A percentile compares a stretch with the other conserved stretches of the same genome.
Conservation (phyloP, 257 asterid species). For the Agastache rugosa region DNA sequence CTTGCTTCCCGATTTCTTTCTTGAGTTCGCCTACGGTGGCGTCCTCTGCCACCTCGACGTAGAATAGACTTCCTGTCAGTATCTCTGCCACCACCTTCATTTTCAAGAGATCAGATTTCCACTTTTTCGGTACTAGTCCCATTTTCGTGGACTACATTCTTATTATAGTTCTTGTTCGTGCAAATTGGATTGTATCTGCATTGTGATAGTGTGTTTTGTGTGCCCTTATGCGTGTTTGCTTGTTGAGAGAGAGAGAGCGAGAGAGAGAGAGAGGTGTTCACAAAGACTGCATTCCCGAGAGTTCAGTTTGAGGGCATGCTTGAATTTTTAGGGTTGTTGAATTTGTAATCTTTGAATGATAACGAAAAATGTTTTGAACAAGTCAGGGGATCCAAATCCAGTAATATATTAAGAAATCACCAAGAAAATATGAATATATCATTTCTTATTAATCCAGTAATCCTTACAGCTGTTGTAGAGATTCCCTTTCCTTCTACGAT, state of each 20-base stretch:
- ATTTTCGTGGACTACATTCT: neutral
- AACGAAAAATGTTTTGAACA: slow-evolving; percentile 3
- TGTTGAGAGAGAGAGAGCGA: neutral
- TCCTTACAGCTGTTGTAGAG: too few relatives aligned
- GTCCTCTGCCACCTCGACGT: slow-evolving; percentile 50
- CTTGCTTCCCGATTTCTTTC: slow-evolving; percentile 57
- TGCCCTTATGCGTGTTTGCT: slow-evolving; percentile 1
- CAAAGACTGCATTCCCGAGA: slow-evolving; percentile 40
- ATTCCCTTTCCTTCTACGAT: too few relatives aligned
- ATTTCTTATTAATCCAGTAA: neutral
- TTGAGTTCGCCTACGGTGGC: slow-evolving; percentile 62
- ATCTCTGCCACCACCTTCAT: slow-evolving; percentile 68
- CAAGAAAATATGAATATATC: too few relatives aligned
- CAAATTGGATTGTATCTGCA: slow-evolving; percentile 36
- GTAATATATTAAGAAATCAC: too few relatives aligned
- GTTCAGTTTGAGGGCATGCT: slow-evolving; percentile 45
- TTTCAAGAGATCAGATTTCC: neutral
- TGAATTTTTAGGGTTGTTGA: slow-evolving; percentile 31
- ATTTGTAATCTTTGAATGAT: slow-evolving; percentile 16
- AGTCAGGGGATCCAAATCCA: slow-evolving; percentile 9
- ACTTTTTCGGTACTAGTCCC: neutral
- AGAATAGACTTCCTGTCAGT: slow-evolving; percentile 61
- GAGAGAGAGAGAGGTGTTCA: slow-evolving; percentile 39
- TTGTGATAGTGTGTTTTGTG: slow-evolving; percentile 30
- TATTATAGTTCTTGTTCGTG: slow-evolving; percentile 7